Evolutionary conservation across 129 eudicot species (phyloP).

Genomic region (Ambrosia artemisiifolia): DNA sequence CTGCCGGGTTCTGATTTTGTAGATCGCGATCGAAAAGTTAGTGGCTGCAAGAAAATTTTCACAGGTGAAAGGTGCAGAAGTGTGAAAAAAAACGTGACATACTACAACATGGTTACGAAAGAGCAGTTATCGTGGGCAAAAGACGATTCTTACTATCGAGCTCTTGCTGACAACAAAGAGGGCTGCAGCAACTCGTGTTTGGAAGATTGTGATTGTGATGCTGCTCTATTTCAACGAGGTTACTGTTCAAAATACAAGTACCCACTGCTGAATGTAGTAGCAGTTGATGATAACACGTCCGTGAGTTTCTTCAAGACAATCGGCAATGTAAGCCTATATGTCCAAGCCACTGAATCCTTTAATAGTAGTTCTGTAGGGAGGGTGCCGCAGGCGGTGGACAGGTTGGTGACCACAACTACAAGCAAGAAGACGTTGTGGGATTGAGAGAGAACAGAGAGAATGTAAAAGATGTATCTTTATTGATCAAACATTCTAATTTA

Average conservation of each 20-base stretch:
- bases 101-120: not conserved
- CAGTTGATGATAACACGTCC: not conserved
- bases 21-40: not conserved
- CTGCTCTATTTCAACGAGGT: not conserved
- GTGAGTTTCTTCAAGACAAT: conserved; percentile 12
- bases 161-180: not conserved
- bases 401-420: conserved; percentile 13
- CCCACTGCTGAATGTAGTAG: conserved; percentile 28
- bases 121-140: conserved; percentile 6
- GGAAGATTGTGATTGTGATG: conserved; percentile 40
- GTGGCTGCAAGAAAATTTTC: conserved; percentile 32
- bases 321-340: not conserved
- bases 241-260: conserved; percentile 23
- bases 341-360: not conserved
- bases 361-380: not conserved
- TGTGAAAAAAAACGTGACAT: conserved; percentile 5
- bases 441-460: too few species aligned
- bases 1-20: conserved; percentile 27
- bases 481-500: too few species aligned
- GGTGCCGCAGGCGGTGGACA: not conserved
- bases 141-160: not conserved
- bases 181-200: conserved; percentile 30
- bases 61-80: conserved; percentile 13
- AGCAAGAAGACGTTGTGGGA: conserved; percentile 32
- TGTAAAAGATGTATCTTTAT: too few species aligned